A percentile compares a stretch with the other conserved stretches of the same genome.
Evolutionary conservation across 495 filamentous ascomycete species (phyloP).

Genomic region (Podospora tetraspora): DNA sequence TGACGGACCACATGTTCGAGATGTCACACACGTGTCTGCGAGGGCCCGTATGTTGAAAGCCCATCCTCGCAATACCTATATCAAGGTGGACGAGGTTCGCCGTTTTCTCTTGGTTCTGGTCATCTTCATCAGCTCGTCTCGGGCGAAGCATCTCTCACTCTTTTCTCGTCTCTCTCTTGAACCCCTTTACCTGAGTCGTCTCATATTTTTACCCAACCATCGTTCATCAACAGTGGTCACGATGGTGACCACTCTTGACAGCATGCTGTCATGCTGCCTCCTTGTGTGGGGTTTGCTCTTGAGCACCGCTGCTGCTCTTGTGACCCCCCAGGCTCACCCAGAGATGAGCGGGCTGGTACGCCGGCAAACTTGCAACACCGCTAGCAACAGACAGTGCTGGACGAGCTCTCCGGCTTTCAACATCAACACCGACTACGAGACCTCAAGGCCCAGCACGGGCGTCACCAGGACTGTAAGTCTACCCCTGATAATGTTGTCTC

Average conservation of each 20-base stretch:
- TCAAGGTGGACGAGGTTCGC: conserved; percentile 6
- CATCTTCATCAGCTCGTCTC: neutral
- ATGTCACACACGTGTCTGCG: conserved; percentile 12
- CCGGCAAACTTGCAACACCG: conserved; percentile 31
- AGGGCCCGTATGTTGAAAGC: conserved; percentile 1
- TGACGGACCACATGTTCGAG: conserved; percentile 12
- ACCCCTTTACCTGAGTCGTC: neutral
- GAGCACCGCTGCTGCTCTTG: conserved; percentile 5
- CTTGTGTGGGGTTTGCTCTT: conserved; percentile 16
- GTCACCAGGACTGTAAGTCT: conserved; percentile 23
- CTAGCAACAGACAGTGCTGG: conserved; percentile 36
- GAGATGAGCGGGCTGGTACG: conserved; percentile 15
- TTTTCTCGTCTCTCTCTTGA: neutral
- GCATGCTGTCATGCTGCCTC: conserved; percentile 8
- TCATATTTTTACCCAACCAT: neutral
- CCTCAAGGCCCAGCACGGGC: conserved; percentile 24
- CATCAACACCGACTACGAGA: conserved; percentile 36
- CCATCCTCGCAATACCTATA: conserved; percentile 10
- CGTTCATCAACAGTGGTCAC: neutral
- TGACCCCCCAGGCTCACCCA: neutral
- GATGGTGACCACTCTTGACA: conserved; percentile 1
- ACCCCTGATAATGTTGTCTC: neutral
- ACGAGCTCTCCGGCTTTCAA: conserved; percentile 27
- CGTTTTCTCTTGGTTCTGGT: neutral
- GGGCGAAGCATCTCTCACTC: neutral